Conservation (phyloP, 768 basidiomycete species). For the Serendipita sp. region DNA sequence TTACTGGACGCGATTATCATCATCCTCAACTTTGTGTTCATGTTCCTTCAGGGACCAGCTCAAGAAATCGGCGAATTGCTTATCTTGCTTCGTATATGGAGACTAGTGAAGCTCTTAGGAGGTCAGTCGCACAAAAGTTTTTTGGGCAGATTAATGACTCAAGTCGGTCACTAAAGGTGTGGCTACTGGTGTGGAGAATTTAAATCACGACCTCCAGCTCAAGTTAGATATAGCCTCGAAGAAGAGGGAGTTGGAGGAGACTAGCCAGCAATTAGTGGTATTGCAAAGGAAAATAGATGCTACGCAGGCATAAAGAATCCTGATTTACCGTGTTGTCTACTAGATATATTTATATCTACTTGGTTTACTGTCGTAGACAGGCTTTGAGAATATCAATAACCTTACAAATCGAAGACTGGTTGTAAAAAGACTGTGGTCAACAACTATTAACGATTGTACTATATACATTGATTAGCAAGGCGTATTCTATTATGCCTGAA, state of each 20-base stretch:
- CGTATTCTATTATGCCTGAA: too few species aligned
- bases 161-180: conserved; percentile 30
- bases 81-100: conserved; percentile 62
- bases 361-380: too few species aligned
- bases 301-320: not conserved
- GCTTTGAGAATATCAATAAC: too few species aligned
- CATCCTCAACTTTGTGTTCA: conserved; percentile 49
- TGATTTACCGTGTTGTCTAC: too few species aligned
- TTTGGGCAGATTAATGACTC: conserved; percentile 7
- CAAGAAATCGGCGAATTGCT: conserved; percentile 47
- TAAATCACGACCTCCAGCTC: conserved; percentile 38
- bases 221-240: conserved; percentile 22
- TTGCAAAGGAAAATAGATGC: not conserved
- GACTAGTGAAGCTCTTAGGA: conserved; percentile 58
- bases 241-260: conserved; percentile 24
- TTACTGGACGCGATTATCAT: conserved; percentile 59
- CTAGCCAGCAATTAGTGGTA: conserved; percentile 27
- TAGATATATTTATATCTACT: too few species aligned
- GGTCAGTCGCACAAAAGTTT: conserved; percentile 19
- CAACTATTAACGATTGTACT: too few species aligned
- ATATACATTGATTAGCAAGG: too few species aligned
- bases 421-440: too few species aligned
- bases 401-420: too few species aligned
- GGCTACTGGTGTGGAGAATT: conserved; percentile 55
- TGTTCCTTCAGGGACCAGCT: not conserved